These are phyloP conservation scores for Botryotinia calthae DNA, from an alignment of 2,329 filamentous ascomycete species.

Conservation along the genomic window DNA sequence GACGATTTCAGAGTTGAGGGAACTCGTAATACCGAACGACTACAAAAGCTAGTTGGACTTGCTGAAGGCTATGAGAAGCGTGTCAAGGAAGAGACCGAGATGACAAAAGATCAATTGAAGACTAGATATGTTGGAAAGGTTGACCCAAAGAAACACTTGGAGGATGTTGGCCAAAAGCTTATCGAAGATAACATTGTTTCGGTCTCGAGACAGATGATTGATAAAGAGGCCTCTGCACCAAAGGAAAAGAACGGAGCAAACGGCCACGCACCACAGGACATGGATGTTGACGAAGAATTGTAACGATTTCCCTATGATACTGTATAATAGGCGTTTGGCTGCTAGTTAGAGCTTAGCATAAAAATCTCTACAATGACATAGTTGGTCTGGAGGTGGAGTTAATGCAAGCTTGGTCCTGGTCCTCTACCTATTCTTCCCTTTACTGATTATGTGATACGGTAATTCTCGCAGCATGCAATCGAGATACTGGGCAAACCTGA, in stretches of 20 bases:
- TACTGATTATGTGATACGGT: not conserved
- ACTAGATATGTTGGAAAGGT: constrained; percentile 98
- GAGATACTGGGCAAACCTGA: not conserved
- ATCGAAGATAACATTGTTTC: constrained; percentile 99
- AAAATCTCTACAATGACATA: constrained; percentile 21
- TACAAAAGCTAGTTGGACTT: constrained; percentile 83
- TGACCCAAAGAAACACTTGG: constrained; percentile 98
- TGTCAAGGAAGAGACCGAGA: constrained; percentile 96
- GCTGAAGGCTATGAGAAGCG: constrained; percentile 98
- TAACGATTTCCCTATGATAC: constrained; percentile 48
- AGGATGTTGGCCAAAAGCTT: constrained; percentile 91
- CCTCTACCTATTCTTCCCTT: not conserved
- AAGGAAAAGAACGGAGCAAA: constrained; percentile 58
- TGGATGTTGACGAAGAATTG: constrained; percentile 39
- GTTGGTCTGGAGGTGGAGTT: constrained; percentile 20
- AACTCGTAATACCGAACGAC: constrained; percentile 78
- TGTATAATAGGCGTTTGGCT: constrained; percentile 40
- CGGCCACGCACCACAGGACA: constrained; percentile 40
- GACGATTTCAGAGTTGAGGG: constrained; percentile 88
- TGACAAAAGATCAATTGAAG: constrained; percentile 96
- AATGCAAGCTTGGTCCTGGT: constrained; percentile 18
- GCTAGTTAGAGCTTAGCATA: constrained; percentile 25
- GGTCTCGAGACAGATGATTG: constrained; percentile 98
- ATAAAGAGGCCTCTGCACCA: constrained; percentile 95
- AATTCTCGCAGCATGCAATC: not conserved